Conservation (phyloP, 345 rosid genomes). For the Acer campestre region DNA sequence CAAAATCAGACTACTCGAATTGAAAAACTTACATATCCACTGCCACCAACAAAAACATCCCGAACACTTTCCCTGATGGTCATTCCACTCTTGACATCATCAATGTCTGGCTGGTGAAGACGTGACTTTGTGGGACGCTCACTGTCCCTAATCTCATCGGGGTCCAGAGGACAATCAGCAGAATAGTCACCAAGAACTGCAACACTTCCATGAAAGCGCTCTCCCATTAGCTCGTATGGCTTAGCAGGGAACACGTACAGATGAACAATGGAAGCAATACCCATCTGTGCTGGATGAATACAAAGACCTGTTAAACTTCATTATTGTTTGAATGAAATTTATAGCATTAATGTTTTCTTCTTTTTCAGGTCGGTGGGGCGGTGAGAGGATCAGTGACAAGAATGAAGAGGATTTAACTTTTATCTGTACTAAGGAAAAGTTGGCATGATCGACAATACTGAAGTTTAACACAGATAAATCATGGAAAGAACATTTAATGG, state of each 20-base stretch:
- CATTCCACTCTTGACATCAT: constrained; percentile 80
- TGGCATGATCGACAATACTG: background rate
- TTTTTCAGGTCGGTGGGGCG: background rate
- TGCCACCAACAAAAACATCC: constrained; percentile 89
- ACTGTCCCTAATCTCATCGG: constrained; percentile 96
- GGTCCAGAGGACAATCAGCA: constrained; percentile 90
- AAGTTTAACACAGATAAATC: no score
- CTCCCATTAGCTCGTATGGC: constrained; percentile 93
- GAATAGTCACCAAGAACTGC: constrained; percentile 97
- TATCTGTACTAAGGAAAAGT: background rate
- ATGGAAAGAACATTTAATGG: no score
- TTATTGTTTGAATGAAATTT: constrained; percentile 18
- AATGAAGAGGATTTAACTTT: background rate
- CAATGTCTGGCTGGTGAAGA: constrained; percentile 77
- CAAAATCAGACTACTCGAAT: constrained; percentile 3
- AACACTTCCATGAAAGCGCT: constrained; percentile 70
- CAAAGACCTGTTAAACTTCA: constrained; percentile 40
- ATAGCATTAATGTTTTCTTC: background rate
- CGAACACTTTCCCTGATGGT: constrained; percentile 89
- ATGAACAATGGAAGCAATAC: constrained; percentile 95
- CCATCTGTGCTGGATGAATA: constrained; percentile 92
- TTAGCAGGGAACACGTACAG: constrained; percentile 90
- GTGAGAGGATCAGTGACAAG: background rate
- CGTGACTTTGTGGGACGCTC: constrained; percentile 96
- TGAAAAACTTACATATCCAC: constrained; percentile 83